Base-by-base conservation (phyloP, 495 filamentous ascomycete species). In the Aspergillus incahuasiensis region DNA sequence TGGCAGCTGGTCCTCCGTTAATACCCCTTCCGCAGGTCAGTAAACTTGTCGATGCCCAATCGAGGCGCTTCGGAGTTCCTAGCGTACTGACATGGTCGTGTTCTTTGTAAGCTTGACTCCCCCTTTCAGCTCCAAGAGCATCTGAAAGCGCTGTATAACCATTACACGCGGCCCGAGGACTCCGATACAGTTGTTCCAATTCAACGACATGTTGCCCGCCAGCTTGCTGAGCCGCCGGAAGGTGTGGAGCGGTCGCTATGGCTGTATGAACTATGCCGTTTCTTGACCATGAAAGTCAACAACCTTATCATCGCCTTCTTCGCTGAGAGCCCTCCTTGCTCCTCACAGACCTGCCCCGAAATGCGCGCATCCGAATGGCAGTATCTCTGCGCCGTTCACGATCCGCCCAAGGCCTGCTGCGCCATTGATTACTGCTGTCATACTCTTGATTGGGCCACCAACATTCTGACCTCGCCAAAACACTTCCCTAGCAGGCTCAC, bases 351-450 rank as follows among this genome's bases (percentile, higher is more conserved):
- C 4, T 98, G 94, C 65, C 89, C 91, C 28, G 95, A 98, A 70
- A 98, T 98, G 94, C 91, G 95, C 59, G 94, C 95, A 3, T 89
- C 85, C 46, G 94, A 98, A 75, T 98, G 94, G 94, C 94, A 98
- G 70, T 98, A 97, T 64, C 84, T 98, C 58, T 98, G 94, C 76
- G 94, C 94, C 38, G 95, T 97, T 0, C 95, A 97, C 69, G 92
- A 97, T 55, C 83, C 88, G 20, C 94, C 94, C 22, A 96, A 97
- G 72, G 82, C 82, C 57, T 98, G 94, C 77, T 96, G 92, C 68
- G 94, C 94, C 2, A 96, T 98, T 65, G 94, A 98, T 69, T 98
- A 98, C 70, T 97, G 90, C 79, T 96, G 91, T 68, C 94, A 98
- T 67, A 98, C 94, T 0, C 85, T 98, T 40, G 94, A 98, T 72